Conservation (phyloP, 1,284 basidiomycete genomes). For the Schizophyllum amplum region DNA sequence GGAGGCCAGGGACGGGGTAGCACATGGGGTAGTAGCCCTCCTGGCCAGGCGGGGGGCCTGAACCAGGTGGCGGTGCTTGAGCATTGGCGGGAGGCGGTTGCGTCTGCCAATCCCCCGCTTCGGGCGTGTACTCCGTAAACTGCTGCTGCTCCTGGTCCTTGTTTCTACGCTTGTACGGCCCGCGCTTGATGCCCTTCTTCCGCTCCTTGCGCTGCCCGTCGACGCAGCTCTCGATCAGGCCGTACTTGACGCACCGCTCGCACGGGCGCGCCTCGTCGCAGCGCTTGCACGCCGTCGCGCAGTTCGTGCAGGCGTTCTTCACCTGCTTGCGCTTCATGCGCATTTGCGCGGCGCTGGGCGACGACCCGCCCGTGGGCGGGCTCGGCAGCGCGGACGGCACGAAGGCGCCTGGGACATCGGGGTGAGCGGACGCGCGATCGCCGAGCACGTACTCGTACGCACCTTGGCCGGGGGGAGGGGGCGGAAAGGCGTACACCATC, state of each 20-base stretch:
- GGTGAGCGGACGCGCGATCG: neutral
- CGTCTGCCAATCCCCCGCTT: neutral
- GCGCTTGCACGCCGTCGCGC: conserved; percentile 79
- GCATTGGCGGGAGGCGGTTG: neutral
- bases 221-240: conserved; percentile 57
- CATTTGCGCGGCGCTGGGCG: conserved; percentile 14
- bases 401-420: neutral
- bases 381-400: neutral
- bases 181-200: conserved; percentile 81
- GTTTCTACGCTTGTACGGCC: conserved; percentile 76
- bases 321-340: conserved; percentile 74
- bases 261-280: conserved; percentile 78
- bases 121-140: neutral
- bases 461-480: conserved; percentile 38
- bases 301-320: conserved; percentile 88
- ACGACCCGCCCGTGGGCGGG: neutral
- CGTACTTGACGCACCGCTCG: conserved; percentile 76
- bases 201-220: conserved; percentile 78
- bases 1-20: neutral
- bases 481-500: conserved; percentile 55
- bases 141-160: conserved; percentile 23
- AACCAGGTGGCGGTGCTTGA: neutral
- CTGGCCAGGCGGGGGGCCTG: neutral
- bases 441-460: conserved; percentile 8
- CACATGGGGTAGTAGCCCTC: neutral